phyloP scores from a whole-genome alignment of 164 flowering plant genomes.

The Berberis thunbergii region DNA sequence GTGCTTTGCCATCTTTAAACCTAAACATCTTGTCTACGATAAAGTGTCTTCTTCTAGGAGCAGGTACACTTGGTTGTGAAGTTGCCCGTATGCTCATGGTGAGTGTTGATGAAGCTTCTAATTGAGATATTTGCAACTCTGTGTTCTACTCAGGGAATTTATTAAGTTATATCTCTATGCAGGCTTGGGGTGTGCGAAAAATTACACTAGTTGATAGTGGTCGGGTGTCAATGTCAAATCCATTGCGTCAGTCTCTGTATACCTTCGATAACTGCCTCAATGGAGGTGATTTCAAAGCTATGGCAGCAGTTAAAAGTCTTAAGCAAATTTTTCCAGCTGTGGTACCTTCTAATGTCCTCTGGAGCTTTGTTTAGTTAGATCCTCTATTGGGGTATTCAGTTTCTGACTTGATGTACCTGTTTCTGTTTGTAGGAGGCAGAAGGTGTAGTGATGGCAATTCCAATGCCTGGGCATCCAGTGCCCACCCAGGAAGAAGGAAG shows the following conservation, averaged over 20 bases:
- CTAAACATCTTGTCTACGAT: constrained; percentile 40
- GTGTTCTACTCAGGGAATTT: background rate
- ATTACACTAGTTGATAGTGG: constrained; percentile 89
- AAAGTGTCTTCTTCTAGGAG: constrained; percentile 90
- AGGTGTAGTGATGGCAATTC: constrained; percentile 80
- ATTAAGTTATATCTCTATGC: constrained; percentile 13
- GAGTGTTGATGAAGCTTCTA: constrained; percentile 13
- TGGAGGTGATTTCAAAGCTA: constrained; percentile 78
- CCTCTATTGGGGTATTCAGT: background rate
- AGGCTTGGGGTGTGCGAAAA: constrained; percentile 97
- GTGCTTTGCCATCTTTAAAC: constrained; percentile 83
- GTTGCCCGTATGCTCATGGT: constrained; percentile 99
- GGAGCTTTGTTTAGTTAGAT: background rate
- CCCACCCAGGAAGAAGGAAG: constrained; percentile 45
- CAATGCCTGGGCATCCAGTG: constrained; percentile 99
- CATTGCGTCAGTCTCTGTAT: constrained; percentile 85
- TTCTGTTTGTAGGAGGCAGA: constrained; percentile 69
- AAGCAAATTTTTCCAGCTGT: constrained; percentile 80
- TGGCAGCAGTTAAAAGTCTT: constrained; percentile 72
- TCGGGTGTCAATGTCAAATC: constrained; percentile 93
- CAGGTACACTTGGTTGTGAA: constrained; percentile 99
- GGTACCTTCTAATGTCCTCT: constrained; percentile 31
- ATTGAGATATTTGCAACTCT: background rate
- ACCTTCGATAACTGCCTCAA: constrained; percentile 74
- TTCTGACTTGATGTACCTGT: background rate